Evolutionary conservation across 768 basidiomycete species (phyloP).

Genomic region (Leccinellum rugosiceps): DNA sequence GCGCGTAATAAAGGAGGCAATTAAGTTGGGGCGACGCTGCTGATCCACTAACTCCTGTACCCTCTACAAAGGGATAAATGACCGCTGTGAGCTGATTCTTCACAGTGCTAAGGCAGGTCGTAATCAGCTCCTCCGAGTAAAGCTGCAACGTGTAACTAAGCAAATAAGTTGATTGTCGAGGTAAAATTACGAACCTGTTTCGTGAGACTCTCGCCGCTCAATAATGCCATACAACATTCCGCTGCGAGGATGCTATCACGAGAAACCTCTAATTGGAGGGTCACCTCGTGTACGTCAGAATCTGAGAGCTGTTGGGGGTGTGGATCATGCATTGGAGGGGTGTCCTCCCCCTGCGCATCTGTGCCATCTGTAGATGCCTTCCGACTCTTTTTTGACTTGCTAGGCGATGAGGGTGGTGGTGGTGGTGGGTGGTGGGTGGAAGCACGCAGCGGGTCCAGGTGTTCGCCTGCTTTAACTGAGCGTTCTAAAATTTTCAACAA

Average conservation of each 20-base stretch:
- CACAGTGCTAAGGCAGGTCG: constrained; percentile 66
- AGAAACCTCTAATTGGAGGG: constrained; percentile 54
- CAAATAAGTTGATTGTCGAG: background rate
- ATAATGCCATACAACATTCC: constrained; percentile 75
- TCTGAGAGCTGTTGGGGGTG: constrained; percentile 38
- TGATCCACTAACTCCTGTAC: constrained; percentile 41
- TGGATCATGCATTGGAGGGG: constrained; percentile 3
- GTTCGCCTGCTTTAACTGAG: constrained; percentile 72
- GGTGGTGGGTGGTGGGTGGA: constrained; percentile 19
- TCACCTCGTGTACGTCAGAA: constrained; percentile 48
- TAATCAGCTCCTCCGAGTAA: constrained; percentile 93
- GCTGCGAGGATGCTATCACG: constrained; percentile 78
- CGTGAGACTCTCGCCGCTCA: constrained; percentile 74
- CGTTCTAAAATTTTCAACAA: constrained; percentile 77
- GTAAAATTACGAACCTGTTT: constrained; percentile 64
- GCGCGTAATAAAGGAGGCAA: constrained; percentile 45
- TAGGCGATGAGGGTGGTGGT: constrained; percentile 35
- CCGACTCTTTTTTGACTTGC: constrained; percentile 46
- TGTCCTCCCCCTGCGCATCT: constrained; percentile 1
- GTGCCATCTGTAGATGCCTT: constrained; percentile 24
- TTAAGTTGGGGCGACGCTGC: constrained; percentile 48
- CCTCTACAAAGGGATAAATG: constrained; percentile 86
- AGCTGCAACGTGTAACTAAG: constrained; percentile 43
- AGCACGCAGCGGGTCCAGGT: constrained; percentile 64
- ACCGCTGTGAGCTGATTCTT: constrained; percentile 79